Conservation (phyloP, 768 basidiomycete genomes). For the Daedaleopsis sinensis region DNA sequence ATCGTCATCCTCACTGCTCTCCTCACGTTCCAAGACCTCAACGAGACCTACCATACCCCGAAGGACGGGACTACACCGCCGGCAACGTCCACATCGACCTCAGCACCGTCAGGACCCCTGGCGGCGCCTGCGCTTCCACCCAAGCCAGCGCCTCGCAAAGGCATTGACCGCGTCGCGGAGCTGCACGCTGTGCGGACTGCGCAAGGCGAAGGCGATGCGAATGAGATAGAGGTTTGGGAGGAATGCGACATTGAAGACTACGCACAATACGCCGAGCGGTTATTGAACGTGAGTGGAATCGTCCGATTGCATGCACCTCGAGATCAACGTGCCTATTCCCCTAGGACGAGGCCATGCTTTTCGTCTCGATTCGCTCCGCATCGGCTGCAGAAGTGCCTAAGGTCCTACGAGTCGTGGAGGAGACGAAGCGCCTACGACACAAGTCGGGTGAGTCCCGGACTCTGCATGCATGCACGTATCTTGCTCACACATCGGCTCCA, state of each 20-base stretch:
- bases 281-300: constrained; percentile 56
- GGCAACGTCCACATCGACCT: not conserved
- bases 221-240: constrained; percentile 71
- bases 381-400: constrained; percentile 69
- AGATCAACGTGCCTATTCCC: not conserved
- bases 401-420: constrained; percentile 79
- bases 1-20: constrained; percentile 78
- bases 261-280: constrained; percentile 61
- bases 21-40: constrained; percentile 75
- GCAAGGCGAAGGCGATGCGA: constrained; percentile 57
- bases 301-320: constrained; percentile 4
- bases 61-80: constrained; percentile 12
- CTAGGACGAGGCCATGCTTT: constrained; percentile 81
- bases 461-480: not conserved
- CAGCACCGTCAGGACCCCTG: constrained; percentile 21
- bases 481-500: not conserved
- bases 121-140: constrained; percentile 45
- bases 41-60: constrained; percentile 52
- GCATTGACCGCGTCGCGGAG: constrained; percentile 71
- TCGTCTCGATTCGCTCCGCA: constrained; percentile 71
- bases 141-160: constrained; percentile 61
- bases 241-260: constrained; percentile 70
- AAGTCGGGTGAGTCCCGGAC: constrained; percentile 58
- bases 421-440: constrained; percentile 74
- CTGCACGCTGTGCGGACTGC: constrained; percentile 54